Conservation (phyloP, 306 rosid species). For the cucumber (Cucumis sativus) region DNA sequence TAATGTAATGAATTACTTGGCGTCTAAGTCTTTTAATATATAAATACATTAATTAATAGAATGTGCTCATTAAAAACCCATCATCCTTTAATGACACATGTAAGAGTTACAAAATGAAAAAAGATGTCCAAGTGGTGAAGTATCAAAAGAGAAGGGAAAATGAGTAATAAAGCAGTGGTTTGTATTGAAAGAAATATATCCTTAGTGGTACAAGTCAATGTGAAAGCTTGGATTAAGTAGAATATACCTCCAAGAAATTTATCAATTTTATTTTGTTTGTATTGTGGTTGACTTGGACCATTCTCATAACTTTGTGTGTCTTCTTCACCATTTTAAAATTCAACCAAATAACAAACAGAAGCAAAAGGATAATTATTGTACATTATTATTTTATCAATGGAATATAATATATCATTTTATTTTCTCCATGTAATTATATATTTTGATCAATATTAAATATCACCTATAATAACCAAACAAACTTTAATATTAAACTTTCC, state of each 20-base stretch:
- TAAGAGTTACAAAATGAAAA: not conserved
- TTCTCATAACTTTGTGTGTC: not conserved
- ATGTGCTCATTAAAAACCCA: too few species aligned
- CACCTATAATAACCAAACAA: too few species aligned
- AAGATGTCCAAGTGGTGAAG: not conserved
- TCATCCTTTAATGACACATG: not conserved
- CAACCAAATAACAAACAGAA: not conserved
- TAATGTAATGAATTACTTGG: not conserved
- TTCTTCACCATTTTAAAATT: not conserved
- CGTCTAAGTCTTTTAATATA: not conserved
- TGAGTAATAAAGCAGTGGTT: not conserved
- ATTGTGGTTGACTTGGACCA: conserved; percentile 1
- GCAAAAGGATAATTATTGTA: not conserved
- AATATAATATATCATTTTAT: too few species aligned
- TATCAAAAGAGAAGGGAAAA: not conserved
- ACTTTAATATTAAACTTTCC: too few species aligned
- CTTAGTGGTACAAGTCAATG: not conserved
- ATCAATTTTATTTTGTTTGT: not conserved
- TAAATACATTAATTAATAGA: too few species aligned
- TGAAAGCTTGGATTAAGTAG: not conserved
- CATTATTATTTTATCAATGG: not conserved
- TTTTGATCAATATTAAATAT: too few species aligned
- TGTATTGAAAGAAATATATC: not conserved
- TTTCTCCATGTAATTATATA: too few species aligned
- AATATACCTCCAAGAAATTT: not conserved